These are phyloP conservation scores for Lumnitzera racemosa DNA, from an alignment of 345 rosid species.

Conservation along the genomic window DNA sequence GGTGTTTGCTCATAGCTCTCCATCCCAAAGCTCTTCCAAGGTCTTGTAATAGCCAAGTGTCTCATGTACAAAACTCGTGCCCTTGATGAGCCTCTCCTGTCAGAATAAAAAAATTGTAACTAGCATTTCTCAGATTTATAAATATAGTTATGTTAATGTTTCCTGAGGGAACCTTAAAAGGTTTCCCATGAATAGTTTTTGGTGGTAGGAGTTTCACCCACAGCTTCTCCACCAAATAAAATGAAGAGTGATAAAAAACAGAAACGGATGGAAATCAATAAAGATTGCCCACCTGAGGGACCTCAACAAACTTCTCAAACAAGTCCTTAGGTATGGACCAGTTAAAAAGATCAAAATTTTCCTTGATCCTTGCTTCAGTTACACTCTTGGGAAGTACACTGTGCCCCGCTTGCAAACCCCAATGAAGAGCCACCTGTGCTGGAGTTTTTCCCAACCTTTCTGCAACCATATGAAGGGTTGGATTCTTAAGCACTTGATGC, in stretches of 20 bases:
- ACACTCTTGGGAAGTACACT: slow-evolving; percentile 84
- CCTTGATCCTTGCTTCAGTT: slow-evolving; percentile 55
- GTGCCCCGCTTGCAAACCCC: slow-evolving; percentile 85
- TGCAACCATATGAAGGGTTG: slow-evolving; percentile 35
- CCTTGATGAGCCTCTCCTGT: slow-evolving; percentile 60
- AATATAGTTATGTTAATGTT: too few relatives aligned
- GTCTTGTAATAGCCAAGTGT: slow-evolving; percentile 43
- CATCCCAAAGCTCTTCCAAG: slow-evolving; percentile 79
- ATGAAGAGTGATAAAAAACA: too few relatives aligned
- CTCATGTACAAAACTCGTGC: slow-evolving; percentile 46
- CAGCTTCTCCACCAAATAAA: neutral
- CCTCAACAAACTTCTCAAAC: slow-evolving; percentile 52
- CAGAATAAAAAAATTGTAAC: slow-evolving; percentile 1
- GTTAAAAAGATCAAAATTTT: slow-evolving; percentile 55
- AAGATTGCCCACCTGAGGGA: slow-evolving; percentile 37
- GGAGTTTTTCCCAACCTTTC: slow-evolving; percentile 65
- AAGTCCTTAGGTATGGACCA: slow-evolving; percentile 77
- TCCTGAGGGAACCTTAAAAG: too few relatives aligned
- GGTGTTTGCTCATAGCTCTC: slow-evolving; percentile 41
- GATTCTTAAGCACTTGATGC: slow-evolving; percentile 57
- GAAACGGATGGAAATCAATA: neutral
- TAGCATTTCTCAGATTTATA: neutral
- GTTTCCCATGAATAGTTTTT: too few relatives aligned
- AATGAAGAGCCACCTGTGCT: slow-evolving; percentile 77
- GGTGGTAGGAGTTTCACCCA: too few relatives aligned